These are phyloP conservation scores for Cymbidium sinense DNA, from an alignment of 106 monocot genomes.

Conservation along the genomic window DNA sequence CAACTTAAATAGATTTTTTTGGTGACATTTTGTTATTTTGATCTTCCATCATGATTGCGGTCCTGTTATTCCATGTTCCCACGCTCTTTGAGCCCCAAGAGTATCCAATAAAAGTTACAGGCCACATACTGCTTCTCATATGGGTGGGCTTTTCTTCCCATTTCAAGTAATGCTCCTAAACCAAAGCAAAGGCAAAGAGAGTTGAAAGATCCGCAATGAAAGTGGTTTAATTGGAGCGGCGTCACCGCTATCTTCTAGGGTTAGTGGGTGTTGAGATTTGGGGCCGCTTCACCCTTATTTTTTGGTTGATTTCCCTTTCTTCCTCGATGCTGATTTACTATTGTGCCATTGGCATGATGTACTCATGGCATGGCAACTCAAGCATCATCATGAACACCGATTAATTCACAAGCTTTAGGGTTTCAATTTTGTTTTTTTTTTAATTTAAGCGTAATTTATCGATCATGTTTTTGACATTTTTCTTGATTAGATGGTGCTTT, in stretches of 20 bases:
- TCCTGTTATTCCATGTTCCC: conserved; percentile 97
- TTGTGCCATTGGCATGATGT: conserved; percentile 82
- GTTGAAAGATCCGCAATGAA: background rate
- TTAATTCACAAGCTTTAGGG: background rate
- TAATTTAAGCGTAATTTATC: background rate
- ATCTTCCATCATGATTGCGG: conserved; percentile 35
- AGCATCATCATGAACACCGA: conserved; percentile 40
- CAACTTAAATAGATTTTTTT: background rate
- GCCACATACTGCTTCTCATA: conserved; percentile 42
- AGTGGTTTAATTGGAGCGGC: conserved; percentile 36
- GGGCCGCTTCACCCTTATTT: conserved; percentile 58
- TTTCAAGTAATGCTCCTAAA: conserved; percentile 25
- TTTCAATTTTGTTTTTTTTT: background rate
- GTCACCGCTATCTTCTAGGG: conserved; percentile 50
- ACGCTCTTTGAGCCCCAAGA: conserved; percentile 71
- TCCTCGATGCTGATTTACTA: conserved; percentile 76
- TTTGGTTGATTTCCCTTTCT: conserved; percentile 72
- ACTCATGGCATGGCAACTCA: conserved; percentile 91
- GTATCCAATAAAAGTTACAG: conserved; percentile 74
- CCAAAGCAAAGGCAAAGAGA: background rate
- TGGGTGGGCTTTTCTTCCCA: conserved; percentile 47
- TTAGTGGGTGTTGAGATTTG: conserved; percentile 61
- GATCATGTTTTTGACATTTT: no score
- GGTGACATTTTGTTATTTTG: background rate
- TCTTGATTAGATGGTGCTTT: no score